These are phyloP conservation scores for Didymella sp. DNA, from an alignment of 2,329 filamentous ascomycete species.

Conservation along the genomic window DNA sequence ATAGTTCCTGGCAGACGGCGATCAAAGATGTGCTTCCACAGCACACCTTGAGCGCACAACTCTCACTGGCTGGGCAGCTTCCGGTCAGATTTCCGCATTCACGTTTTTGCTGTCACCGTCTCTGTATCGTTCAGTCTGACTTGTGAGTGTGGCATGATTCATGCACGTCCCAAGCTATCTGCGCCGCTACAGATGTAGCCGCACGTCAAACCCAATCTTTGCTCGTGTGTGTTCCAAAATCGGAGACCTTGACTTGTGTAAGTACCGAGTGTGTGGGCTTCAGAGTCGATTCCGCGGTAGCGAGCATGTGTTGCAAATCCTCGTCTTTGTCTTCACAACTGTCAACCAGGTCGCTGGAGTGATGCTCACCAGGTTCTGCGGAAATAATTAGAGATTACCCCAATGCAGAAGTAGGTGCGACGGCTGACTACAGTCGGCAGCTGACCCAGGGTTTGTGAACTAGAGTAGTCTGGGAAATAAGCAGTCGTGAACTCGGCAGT, in stretches of 20 bases:
- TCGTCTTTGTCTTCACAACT: background rate
- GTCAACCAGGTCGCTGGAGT: background rate
- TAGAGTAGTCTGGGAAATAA: background rate
- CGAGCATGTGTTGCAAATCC: background rate
- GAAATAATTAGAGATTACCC: conserved; percentile 1
- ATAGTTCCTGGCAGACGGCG: conserved; percentile 6
- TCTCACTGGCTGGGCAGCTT: conserved; percentile 1
- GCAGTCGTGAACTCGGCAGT: background rate
- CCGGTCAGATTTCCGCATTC: conserved; percentile 7
- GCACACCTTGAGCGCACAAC: background rate
- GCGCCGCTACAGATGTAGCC: background rate
- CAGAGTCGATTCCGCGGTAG: background rate
- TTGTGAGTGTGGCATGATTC: background rate
- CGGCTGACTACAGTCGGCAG: background rate
- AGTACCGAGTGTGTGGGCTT: background rate
- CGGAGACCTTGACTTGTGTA: background rate
- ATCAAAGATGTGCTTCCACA: background rate
- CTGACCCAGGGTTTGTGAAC: background rate
- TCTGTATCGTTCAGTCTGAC: background rate
- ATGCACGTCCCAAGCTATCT: background rate
- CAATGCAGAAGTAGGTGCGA: conserved; percentile 16
- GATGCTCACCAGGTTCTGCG: background rate
- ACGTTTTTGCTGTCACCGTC: background rate
- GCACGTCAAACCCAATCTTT: background rate
- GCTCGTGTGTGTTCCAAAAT: background rate